phyloP scores from a whole-genome alignment of 768 basidiomycete species.

The Podaxis carcinomalis region DNA sequence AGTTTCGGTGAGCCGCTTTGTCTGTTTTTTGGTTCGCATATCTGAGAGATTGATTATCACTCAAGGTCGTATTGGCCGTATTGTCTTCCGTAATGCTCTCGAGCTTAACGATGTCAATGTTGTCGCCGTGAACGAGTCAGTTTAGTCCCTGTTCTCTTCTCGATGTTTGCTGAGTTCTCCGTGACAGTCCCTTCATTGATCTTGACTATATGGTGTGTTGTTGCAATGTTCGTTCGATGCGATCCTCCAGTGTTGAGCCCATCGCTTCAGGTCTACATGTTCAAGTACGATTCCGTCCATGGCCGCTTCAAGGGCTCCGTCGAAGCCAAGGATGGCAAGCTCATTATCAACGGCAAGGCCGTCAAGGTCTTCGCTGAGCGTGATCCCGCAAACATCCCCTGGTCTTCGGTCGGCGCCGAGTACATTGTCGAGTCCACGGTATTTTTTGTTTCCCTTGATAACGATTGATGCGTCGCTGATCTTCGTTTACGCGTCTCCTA shows the following conservation, averaged over 20 bases:
- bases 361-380: constrained; percentile 81
- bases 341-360: constrained; percentile 74
- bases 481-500: constrained; percentile 14
- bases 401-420: constrained; percentile 77
- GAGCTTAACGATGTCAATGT: constrained; percentile 72
- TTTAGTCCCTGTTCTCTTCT: not conserved
- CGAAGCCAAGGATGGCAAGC: constrained; percentile 70
- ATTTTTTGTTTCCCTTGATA: constrained; percentile 22
- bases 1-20: constrained; percentile 67
- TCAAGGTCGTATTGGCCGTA: constrained; percentile 97
- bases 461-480: constrained; percentile 13
- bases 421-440: constrained; percentile 97
- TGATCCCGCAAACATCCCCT: constrained; percentile 82
- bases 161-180: not conserved
- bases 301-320: constrained; percentile 87
- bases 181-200: constrained; percentile 88
- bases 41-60: constrained; percentile 6
- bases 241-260: not conserved
- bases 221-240: not conserved
- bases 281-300: constrained; percentile 95
- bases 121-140: constrained; percentile 93
- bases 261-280: constrained; percentile 84
- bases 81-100: constrained; percentile 94
- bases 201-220: constrained; percentile 87
- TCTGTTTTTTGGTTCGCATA: not conserved